phyloP scores from a whole-genome alignment of 495 filamentous ascomycete species.

The Penicillium canescens region DNA sequence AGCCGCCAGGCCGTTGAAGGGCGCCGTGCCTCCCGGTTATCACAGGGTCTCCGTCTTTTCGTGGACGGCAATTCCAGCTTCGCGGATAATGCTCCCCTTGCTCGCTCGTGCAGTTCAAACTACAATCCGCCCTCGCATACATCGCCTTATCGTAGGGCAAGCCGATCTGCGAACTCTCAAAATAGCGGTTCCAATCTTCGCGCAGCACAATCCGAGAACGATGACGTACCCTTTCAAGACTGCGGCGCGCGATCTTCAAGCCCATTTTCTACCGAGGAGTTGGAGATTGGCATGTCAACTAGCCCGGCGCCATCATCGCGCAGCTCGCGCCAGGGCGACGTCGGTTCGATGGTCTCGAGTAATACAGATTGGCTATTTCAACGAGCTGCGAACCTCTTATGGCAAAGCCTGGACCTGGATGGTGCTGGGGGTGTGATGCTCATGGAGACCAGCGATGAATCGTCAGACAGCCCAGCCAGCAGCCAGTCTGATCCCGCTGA shows the following conservation, averaged over 20 bases:
- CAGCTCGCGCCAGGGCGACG: background rate
- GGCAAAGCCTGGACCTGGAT: constrained; percentile 44
- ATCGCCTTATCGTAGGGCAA: background rate
- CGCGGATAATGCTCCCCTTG: constrained; percentile 8
- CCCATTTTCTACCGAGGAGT: background rate
- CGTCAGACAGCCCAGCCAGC: constrained; percentile 3
- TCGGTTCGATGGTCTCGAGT: constrained; percentile 1
- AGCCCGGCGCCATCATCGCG: background rate
- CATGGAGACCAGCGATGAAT: constrained; percentile 21
- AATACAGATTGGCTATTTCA: constrained; percentile 34
- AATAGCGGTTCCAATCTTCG: background rate
- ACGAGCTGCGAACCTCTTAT: constrained; percentile 48
- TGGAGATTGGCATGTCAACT: background rate
- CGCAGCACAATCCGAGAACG: background rate
- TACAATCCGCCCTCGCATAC: background rate
- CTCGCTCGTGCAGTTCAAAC: background rate
- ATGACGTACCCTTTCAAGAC: background rate
- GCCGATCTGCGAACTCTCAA: background rate
- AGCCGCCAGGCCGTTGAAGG: constrained; percentile 47
- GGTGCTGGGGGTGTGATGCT: constrained; percentile 43
- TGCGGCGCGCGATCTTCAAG: background rate
- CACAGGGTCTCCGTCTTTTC: constrained; percentile 53
- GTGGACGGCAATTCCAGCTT: constrained; percentile 40
- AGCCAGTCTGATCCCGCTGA: constrained; percentile 5
- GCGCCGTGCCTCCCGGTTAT: constrained; percentile 50